phyloP scores from a whole-genome alignment of 257 asterid genomes.

The Jaltomata sinuosa region DNA sequence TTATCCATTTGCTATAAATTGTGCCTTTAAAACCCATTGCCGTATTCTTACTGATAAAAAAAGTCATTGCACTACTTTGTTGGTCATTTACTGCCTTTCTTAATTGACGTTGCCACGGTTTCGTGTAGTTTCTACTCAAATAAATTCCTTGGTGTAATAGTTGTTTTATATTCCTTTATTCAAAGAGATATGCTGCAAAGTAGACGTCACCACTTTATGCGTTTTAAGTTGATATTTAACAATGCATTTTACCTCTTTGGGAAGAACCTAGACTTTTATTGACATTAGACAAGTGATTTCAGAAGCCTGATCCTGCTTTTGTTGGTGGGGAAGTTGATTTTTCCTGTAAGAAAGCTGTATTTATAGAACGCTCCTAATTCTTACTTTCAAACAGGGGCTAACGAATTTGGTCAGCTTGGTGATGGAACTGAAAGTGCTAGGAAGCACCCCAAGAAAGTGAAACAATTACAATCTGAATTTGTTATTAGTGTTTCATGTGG shows the following conservation, averaged over 20 bases:
- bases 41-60: neutral
- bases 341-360: neutral
- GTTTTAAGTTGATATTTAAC: neutral
- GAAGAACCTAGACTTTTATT: neutral
- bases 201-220: neutral
- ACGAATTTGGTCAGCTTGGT: constrained; percentile 96
- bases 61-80: neutral
- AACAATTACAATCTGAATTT: constrained; percentile 60
- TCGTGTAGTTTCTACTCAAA: neutral
- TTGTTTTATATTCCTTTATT: neutral
- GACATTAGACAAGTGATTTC: neutral
- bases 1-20: neutral
- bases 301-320: neutral
- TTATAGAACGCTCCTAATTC: neutral
- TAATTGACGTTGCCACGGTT: neutral
- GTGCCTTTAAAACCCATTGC: neutral
- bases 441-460: constrained; percentile 74
- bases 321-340: neutral
- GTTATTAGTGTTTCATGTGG: constrained; percentile 88
- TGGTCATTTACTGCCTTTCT: neutral
- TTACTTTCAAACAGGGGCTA: constrained; percentile 54
- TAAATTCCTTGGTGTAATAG: neutral
- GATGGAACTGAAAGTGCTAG: constrained; percentile 76
- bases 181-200: neutral
- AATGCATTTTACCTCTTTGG: neutral